Conservation (phyloP, 164 flowering plant genomes). For the Dillenia turbinata region DNA sequence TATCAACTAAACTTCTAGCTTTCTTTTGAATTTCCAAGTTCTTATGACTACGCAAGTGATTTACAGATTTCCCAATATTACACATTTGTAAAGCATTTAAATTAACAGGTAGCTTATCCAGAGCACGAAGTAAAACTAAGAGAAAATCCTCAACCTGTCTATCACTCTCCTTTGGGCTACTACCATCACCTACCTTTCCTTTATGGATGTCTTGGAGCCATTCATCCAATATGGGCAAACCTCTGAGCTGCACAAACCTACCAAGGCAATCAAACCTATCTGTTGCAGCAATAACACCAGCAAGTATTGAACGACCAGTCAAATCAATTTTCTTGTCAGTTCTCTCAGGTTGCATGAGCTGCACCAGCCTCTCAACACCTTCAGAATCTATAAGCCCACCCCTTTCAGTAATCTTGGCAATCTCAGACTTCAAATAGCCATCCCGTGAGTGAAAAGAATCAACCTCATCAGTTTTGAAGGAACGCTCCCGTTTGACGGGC, state of each 20-base stretch:
- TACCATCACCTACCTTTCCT: constrained; percentile 67
- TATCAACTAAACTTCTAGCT: constrained; percentile 76
- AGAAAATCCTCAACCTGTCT: constrained; percentile 80
- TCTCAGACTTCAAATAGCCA: constrained; percentile 51
- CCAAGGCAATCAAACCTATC: constrained; percentile 74
- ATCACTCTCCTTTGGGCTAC: constrained; percentile 59
- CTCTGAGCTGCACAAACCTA: constrained; percentile 77
- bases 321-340: constrained; percentile 63
- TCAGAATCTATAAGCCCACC: constrained; percentile 70
- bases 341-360: constrained; percentile 64
- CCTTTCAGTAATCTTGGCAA: constrained; percentile 69
- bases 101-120: constrained; percentile 87
- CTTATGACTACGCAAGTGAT: constrained; percentile 56
- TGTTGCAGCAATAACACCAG: constrained; percentile 67
- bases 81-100: constrained; percentile 76
- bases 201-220: constrained; percentile 94
- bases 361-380: constrained; percentile 76
- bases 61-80: constrained; percentile 89
- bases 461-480: constrained; percentile 47
- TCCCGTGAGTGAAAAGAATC: constrained; percentile 54
- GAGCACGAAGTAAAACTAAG: constrained; percentile 77
- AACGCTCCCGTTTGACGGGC: constrained; percentile 63
- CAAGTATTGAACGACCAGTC: constrained; percentile 62
- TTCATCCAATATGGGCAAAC: constrained; percentile 74
- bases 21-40: constrained; percentile 62